Percentiles rank a stretch among this genome's conserved stretches.
Evolutionary conservation across 208 protist species (phyloP).

Genomic region (Wallacemonas sp.): DNA sequence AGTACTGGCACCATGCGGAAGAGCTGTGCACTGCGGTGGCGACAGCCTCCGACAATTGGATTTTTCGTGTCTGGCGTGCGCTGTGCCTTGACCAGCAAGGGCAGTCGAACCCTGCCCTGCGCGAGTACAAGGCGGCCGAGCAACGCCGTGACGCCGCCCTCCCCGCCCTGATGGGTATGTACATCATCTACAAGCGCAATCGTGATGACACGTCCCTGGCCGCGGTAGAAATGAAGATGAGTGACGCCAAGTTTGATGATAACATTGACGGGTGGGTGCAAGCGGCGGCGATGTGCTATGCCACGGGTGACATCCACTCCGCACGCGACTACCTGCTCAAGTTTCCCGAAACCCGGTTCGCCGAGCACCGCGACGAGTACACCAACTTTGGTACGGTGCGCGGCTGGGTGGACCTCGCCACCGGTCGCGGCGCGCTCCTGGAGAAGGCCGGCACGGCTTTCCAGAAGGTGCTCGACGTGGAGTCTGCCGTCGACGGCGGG

Average conservation of each 20-base stretch:
- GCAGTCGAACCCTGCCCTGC: slow-evolving; percentile 72
- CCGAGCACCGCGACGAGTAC: slow-evolving; percentile 79
- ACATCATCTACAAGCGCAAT: slow-evolving; percentile 68
- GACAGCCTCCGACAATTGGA: slow-evolving; percentile 66
- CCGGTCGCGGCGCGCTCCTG: slow-evolving; percentile 68
- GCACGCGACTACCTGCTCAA: slow-evolving; percentile 69
- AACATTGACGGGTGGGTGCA: slow-evolving; percentile 55
- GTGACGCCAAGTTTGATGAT: slow-evolving; percentile 25
- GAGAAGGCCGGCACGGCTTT: slow-evolving; percentile 84
- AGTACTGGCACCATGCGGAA: slow-evolving; percentile 85
- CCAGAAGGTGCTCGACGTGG: slow-evolving; percentile 54
- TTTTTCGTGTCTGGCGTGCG: slow-evolving; percentile 84
- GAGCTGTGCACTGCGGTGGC: slow-evolving; percentile 64
- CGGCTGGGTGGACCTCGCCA: slow-evolving; percentile 88
- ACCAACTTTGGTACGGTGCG: slow-evolving; percentile 67
- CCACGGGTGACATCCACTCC: slow-evolving; percentile 48
- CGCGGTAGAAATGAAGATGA: slow-evolving; percentile 50
- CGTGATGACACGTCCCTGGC: slow-evolving; percentile 61
- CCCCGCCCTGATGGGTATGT: slow-evolving; percentile 74
- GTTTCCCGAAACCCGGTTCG: slow-evolving; percentile 28
- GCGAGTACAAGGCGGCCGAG: slow-evolving; percentile 81
- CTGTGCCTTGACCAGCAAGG: slow-evolving; percentile 78
- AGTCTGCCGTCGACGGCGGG: slow-evolving; percentile 22
- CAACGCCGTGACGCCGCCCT: slow-evolving; percentile 53
- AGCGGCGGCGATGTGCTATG: slow-evolving; percentile 73